Conservation (phyloP, 495 filamentous ascomycete species). For the Tirmania nivea region DNA sequence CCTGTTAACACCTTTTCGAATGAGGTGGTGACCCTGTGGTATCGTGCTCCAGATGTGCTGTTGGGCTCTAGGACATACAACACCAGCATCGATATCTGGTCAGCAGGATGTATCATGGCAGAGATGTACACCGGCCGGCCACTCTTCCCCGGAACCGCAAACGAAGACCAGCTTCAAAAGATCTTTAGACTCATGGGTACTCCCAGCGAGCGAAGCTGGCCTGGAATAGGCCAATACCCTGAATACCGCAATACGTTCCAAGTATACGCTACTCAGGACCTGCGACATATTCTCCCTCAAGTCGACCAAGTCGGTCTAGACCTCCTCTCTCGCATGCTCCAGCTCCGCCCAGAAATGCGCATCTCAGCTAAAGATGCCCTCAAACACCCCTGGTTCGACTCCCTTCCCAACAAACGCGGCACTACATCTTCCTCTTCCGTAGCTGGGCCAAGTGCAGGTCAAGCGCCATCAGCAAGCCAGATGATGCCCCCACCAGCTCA, state of each 20-base stretch:
- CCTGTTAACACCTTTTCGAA: conserved; percentile 97
- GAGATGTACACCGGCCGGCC: conserved; percentile 92
- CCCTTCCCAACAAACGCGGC: background rate
- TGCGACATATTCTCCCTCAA: conserved; percentile 65
- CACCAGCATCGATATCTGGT: conserved; percentile 97
- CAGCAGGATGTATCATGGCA: conserved; percentile 93
- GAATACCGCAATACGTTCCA: conserved; percentile 91
- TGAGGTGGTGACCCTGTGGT: conserved; percentile 93
- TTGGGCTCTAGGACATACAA: conserved; percentile 84
- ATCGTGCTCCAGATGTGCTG: conserved; percentile 81
- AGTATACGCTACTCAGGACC: conserved; percentile 83
- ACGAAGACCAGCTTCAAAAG: conserved; percentile 84
- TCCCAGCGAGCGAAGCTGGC: conserved; percentile 79
- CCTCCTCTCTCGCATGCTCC: conserved; percentile 71
- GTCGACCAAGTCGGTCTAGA: conserved; percentile 74
- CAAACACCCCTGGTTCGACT: conserved; percentile 68
- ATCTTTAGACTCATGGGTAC: conserved; percentile 98
- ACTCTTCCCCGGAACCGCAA: conserved; percentile 83
- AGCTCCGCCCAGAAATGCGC: conserved; percentile 77
- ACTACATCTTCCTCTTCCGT: background rate
- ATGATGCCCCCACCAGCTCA: background rate
- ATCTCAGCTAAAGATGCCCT: conserved; percentile 68
- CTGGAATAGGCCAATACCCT: conserved; percentile 67
- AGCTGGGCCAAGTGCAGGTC: background rate
- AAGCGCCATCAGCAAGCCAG: background rate